Evolutionary conservation across 2,329 filamentous ascomycete species (phyloP), one percentile per base, ranked within the genome.

Genomic region (Talaromyces atroroseus): DNA sequence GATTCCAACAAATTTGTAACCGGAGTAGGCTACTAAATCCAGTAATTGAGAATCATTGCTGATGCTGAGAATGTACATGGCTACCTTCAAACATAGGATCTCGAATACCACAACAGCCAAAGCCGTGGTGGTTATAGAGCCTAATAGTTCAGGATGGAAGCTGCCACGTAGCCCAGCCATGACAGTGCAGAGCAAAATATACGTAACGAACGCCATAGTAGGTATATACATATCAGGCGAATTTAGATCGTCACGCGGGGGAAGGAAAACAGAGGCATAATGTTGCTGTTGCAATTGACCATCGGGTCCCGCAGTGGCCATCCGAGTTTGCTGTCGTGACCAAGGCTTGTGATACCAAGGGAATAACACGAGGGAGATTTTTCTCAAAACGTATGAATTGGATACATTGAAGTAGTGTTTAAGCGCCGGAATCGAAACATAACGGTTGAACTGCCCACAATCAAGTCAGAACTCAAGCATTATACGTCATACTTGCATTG

Each of bases 321-420:
- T 68, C 60, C 76, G 64, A 56, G 87, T 80, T 71, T 95, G 90
- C 72, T 95, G 91, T 63, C 95, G 88, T 59, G 90, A 95, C 94
- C 94, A 99, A 5, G 92, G 92, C 77, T 92, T 92, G 75, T 99
- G 95, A 65, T 92, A 83, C 92, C 94, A 99, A 54, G 94, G 94
- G 74, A 97, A 96, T 59, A 99, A 85, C 58, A 99, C 92, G 58
- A 99, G 84, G 69, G 88, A 85, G 58, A 99, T 82, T 76, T 99
- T 99, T 76, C 87, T 90, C 69, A 95, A 80, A 69, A 99, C 94
- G 75, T 99, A 99, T 58, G 84, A 89, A 80, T 99, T 99, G 63
- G 92, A 95, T 62, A 99, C 94, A 76, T 97, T 96, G 79, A 99
- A 99, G 81, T 97, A 99, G 76, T 96, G 94, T 75, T 99, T 99